Evolutionary conservation across 805 yeast species (phyloP).

Genomic region (Saccharomycopsis selenospora): DNA sequence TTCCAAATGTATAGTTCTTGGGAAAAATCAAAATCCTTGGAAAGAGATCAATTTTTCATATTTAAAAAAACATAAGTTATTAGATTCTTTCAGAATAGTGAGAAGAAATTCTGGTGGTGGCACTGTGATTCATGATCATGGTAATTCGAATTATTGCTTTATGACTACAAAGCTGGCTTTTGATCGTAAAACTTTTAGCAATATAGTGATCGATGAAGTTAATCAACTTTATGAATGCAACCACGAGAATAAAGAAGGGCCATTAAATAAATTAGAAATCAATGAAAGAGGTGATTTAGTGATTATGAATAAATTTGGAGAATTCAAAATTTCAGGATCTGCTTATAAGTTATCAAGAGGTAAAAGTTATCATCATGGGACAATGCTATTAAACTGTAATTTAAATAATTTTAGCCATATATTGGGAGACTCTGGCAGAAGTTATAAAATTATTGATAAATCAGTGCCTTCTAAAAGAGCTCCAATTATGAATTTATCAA

Average conservation of each 20-base stretch:
- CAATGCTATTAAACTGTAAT: slow-evolving; percentile 73
- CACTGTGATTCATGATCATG: slow-evolving; percentile 88
- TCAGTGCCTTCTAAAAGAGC: slow-evolving; percentile 76
- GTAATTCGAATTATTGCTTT: slow-evolving; percentile 81
- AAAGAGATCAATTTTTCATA: slow-evolving; percentile 62
- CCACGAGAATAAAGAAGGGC: slow-evolving; percentile 1
- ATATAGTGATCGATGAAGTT: slow-evolving; percentile 37
- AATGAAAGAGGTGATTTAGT: slow-evolving; percentile 68
- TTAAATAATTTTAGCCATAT: slow-evolving; percentile 53
- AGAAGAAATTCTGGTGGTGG: slow-evolving; percentile 94
- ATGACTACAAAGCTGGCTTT: slow-evolving; percentile 65
- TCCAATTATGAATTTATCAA: slow-evolving; percentile 59
- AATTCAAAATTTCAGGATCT: slow-evolving; percentile 77
- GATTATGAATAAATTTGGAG: slow-evolving; percentile 38
- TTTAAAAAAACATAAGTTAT: slow-evolving; percentile 6
- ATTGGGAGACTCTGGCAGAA: slow-evolving; percentile 40
- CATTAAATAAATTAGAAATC: slow-evolving; percentile 29
- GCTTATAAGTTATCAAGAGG: slow-evolving; percentile 83
- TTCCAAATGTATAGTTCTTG: slow-evolving; percentile 82
- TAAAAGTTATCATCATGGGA: slow-evolving; percentile 89
- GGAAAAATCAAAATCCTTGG: slow-evolving; percentile 96
- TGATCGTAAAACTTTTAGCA: slow-evolving; percentile 47
- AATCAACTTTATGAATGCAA: slow-evolving; percentile 23
- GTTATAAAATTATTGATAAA: slow-evolving; percentile 30
- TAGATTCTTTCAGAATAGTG: slow-evolving; percentile 50